These are phyloP conservation scores for Diaporthe eres DNA, from an alignment of 2,329 filamentous ascomycete genomes.

Conservation along the genomic window DNA sequence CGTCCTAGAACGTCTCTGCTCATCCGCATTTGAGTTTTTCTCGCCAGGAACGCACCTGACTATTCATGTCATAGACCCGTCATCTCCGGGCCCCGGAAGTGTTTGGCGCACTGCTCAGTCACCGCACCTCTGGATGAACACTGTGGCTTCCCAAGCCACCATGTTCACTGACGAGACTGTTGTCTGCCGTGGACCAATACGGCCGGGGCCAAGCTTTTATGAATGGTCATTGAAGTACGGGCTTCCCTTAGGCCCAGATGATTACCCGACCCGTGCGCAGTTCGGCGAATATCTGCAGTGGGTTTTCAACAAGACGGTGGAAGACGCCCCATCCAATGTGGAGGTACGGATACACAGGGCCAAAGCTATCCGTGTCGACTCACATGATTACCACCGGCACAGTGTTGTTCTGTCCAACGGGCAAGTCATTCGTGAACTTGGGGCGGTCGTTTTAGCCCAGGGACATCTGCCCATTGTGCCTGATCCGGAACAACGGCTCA, in stretches of 20 bases:
- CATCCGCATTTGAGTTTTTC: not conserved
- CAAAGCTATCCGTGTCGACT: not conserved
- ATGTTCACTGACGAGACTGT: slow-evolving; percentile 21
- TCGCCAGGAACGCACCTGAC: not conserved
- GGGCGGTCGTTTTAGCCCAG: not conserved
- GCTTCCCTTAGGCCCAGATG: not conserved
- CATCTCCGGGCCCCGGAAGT: not conserved
- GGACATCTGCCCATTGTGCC: not conserved
- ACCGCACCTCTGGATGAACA: slow-evolving; percentile 10
- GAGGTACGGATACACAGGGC: not conserved
- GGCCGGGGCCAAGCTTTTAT: not conserved
- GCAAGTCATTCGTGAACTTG: not conserved
- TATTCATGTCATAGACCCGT: slow-evolving; percentile 5
- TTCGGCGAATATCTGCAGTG: slow-evolving; percentile 44
- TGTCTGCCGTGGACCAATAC: not conserved
- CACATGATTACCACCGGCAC: too few relatives aligned
- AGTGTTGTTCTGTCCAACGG: not conserved
- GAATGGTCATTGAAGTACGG: slow-evolving; percentile 3
- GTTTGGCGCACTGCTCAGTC: slow-evolving; percentile 17
- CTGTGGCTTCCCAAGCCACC: not conserved
- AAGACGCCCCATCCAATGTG: not conserved
- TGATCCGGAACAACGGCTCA: not conserved
- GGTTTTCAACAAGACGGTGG: slow-evolving; percentile 45
- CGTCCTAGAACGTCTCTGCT: slow-evolving; percentile 16
- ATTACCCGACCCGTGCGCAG: slow-evolving; percentile 10